Evolutionary conservation across 2,329 filamentous ascomycete genomes (phyloP).

Genomic region (Phialophora expanda): DNA sequence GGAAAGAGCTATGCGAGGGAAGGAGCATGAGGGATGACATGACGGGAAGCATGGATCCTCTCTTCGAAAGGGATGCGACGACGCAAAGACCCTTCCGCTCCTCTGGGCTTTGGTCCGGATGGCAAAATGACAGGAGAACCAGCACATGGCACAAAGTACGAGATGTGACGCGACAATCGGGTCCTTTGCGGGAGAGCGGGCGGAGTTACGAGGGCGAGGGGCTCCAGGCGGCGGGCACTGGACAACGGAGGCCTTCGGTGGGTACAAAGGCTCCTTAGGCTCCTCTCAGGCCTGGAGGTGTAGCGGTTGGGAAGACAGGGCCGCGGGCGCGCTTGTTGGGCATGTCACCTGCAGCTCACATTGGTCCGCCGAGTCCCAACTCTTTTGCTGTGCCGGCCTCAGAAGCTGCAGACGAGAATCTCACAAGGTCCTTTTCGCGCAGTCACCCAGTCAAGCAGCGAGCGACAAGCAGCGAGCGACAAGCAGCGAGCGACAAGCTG

Average conservation of each 20-base stretch:
- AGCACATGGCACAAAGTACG: conserved; percentile 18
- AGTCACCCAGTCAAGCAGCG: neutral
- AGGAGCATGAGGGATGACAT: conserved; percentile 23
- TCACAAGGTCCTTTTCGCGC: neutral
- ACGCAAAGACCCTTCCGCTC: conserved; percentile 1
- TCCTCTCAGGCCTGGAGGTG: neutral
- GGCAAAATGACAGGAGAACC: conserved; percentile 21
- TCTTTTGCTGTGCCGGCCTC: conserved; percentile 5
- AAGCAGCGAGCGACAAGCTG: neutral
- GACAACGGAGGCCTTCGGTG: neutral
- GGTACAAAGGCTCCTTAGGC: neutral
- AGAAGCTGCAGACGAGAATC: neutral
- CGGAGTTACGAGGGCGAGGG: neutral
- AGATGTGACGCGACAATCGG: conserved; percentile 13
- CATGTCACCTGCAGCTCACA: neutral
- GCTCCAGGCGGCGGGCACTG: conserved; percentile 9
- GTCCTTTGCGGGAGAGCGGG: neutral
- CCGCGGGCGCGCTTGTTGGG: conserved; percentile 4
- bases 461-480: neutral
- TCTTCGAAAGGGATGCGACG: conserved; percentile 5
- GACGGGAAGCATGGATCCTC: conserved; percentile 16
- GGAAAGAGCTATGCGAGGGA: conserved; percentile 8
- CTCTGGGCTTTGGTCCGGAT: conserved; percentile 12
- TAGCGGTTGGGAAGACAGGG: conserved; percentile 5
- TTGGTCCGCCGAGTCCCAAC: conserved; percentile 20